These are phyloP conservation scores for Leptographium wingfieldii DNA, from an alignment of 2,329 filamentous ascomycete genomes.

Conservation along the genomic window DNA sequence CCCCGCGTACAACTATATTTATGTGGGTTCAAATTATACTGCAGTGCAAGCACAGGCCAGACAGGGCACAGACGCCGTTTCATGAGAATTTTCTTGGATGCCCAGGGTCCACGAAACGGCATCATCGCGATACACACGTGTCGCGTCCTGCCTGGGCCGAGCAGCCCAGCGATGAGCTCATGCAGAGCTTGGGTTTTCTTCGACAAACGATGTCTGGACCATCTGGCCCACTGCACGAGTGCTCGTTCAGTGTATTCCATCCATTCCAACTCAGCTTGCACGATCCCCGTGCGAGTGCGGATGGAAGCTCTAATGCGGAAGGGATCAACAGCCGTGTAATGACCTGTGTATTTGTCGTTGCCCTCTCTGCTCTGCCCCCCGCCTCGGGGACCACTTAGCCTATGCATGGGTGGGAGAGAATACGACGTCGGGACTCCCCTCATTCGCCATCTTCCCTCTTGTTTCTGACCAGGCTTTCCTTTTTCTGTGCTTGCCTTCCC, in stretches of 20 bases:
- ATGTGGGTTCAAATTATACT: too few species aligned
- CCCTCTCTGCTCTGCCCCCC: neutral
- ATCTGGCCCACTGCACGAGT: neutral
- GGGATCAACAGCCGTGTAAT: neutral
- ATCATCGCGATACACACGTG: neutral
- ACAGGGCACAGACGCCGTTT: too few species aligned
- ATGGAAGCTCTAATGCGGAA: neutral
- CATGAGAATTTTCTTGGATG: too few species aligned
- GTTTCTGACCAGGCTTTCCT: neutral
- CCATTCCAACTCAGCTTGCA: neutral
- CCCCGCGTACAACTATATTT: too few species aligned
- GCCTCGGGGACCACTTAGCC: neutral
- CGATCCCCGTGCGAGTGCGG: neutral
- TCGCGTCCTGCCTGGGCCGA: neutral
- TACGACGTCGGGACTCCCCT: neutral
- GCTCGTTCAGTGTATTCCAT: too few species aligned
- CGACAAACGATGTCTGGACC: neutral
- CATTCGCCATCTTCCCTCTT: neutral
- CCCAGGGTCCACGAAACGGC: neutral
- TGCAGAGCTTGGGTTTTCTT: neutral
- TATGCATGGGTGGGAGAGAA: neutral
- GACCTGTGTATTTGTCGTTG: neutral
- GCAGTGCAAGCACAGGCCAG: too few species aligned
- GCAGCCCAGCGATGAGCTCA: too few species aligned
- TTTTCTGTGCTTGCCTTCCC: neutral